Evolutionary conservation across 176 grass and related monocot species (phyloP), one percentile per base, ranked within the genome.

Genomic region (Saccharum officinarum): DNA sequence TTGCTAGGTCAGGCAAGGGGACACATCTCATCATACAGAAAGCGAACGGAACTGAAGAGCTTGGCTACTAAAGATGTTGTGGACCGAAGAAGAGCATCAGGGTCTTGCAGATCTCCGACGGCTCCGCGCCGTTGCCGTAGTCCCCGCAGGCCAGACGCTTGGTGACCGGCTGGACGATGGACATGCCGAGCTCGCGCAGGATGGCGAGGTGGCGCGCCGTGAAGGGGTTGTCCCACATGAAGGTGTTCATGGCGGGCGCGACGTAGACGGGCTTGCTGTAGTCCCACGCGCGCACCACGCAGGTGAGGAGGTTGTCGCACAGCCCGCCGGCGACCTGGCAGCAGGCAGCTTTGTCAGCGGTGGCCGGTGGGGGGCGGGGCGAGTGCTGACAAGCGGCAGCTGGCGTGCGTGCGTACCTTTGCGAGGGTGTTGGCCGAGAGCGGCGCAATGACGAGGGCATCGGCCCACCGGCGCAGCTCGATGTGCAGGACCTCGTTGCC

Each of bases 401-500:
- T 28, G 60, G 25, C 10, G 59, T 11, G 52, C 52, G 45, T 55
- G 57, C 10, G 49, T 81, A 97, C 89, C 95, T 98, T 95, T 33
- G 85, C 93, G 61, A 98, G 89, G 23, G 91, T 95, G 84, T 95
- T 95, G 55, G 93, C 91, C 3, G 93, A 98, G 77, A 98, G 78
- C 61, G 91, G 95, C 1, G 91, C 91, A 57, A 98, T 87, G 67
- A 98, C 73, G 67, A 95, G 82, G 81, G 87, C 68, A 63, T 95
- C 93, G n/a, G 95, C 87, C 93, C 93, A 98, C 77, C 93, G 88
- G 67, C 87, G 64, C 16, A 95, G 88, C 80, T 95, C 91, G 25
- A 98, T 98, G 89, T 98, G 91, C 73, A 95, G 83, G 42, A 89
- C 93, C 83, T 89, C 85, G 74, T 93, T 89, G n/a, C 95, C 95